Evolutionary conservation across 345 rosid species (phyloP), one percentile per base, ranked within the genome.

Genomic region (Hypericum perforatum): DNA sequence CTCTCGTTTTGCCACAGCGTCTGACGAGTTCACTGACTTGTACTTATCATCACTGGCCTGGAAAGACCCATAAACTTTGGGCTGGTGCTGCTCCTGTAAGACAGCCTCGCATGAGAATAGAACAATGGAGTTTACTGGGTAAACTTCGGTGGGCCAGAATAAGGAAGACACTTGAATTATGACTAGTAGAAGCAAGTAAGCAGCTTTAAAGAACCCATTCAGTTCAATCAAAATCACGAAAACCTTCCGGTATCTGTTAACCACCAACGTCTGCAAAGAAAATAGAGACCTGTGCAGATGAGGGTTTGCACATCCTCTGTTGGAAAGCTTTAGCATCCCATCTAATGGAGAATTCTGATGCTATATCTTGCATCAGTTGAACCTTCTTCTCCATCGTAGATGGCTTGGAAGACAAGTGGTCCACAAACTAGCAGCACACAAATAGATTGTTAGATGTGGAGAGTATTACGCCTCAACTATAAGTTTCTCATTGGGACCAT

Each of bases 271-370:
- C 32, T 22, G 32, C 32, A 13, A 8, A 46, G 8, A 13, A 50
- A 42, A 7, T 16, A 8, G 53, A 65, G 62, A 83, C 98, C 88
- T 66, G 78, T 29, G 59, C 57, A 48, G 67, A 55, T n/a, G 81
- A 54, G 39, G 79, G 63, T 60, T 53, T 69, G 38, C 63, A 52
- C 60, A 79, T 70, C 65, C 67, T 76, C 61, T 70, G 82, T 63
- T 82, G 62, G 73, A 82, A 82, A 61, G 62, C 82, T 63, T 44
- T 70, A 32, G 84, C 70, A 58, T 92, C 94, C 97, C 95, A 92
- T 42, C 45, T 71, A 57, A 92, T 78, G 63, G 89, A 75, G 64
- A 74, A 92, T 62, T 92, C 97, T 29, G 71, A 45, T 45, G 95
- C 95, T 60, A 85, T 80, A 45, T 69, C 81, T 63, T 71, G 85